These are phyloP conservation scores for Paspalum notatum DNA, from an alignment of 176 grass and related monocot species.

Conservation along the genomic window DNA sequence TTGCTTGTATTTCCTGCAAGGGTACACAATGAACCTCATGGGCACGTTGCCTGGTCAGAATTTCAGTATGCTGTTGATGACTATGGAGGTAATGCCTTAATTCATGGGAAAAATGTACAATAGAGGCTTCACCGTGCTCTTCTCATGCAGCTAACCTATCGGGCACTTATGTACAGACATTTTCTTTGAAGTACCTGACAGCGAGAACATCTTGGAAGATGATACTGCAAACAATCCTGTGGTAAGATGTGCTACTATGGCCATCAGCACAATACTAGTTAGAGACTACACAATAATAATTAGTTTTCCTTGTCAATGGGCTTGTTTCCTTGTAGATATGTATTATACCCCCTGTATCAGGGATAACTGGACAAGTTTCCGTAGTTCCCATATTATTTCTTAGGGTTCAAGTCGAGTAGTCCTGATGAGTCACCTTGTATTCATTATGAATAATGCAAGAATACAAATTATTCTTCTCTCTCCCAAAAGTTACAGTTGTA, in stretches of 20 bases:
- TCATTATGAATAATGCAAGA: constrained; percentile 15
- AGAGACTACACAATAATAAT: background rate
- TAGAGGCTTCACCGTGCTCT: background rate
- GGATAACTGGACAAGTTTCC: background rate
- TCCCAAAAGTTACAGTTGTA: background rate
- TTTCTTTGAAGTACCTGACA: constrained; percentile 87
- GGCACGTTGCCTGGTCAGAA: constrained; percentile 76
- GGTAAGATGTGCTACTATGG: constrained; percentile 51
- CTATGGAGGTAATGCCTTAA: constrained; percentile 78
- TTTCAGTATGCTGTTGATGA: constrained; percentile 87
- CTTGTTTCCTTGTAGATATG: background rate
- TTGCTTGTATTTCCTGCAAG: constrained; percentile 89
- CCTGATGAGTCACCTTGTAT: background rate
- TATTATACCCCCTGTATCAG: background rate
- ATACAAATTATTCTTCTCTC: background rate
- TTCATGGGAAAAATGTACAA: constrained; percentile 8
- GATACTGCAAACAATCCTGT: constrained; percentile 67
- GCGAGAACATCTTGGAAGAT: constrained; percentile 79
- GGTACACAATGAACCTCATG: constrained; percentile 91
- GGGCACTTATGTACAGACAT: constrained; percentile 65
- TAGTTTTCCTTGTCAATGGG: background rate
- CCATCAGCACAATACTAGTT: background rate
- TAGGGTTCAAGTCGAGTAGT: background rate
- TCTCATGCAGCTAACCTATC: constrained; percentile 24
- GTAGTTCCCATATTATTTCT: background rate